A percentile compares a stretch with the other conserved stretches of the same genome.
phyloP scores from a whole-genome alignment of 2,329 filamentous ascomycete species.

The Fusarium denticulatum region DNA sequence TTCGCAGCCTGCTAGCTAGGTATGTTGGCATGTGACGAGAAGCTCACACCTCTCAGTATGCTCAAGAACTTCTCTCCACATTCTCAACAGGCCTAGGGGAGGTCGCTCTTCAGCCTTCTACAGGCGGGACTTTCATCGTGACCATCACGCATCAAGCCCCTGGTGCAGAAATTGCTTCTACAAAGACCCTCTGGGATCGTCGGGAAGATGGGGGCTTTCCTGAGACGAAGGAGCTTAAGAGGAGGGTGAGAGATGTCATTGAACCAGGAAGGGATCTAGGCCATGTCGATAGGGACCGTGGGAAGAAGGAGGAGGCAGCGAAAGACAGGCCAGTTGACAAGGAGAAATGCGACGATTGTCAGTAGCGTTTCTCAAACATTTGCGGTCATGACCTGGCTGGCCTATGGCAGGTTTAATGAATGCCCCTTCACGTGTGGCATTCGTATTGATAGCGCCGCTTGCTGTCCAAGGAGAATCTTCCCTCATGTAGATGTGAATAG shows the following conservation, averaged over 20 bases:
- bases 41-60: constrained; percentile 68
- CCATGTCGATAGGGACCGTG: constrained; percentile 74
- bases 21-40: not conserved
- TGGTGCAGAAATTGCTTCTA: constrained; percentile 38
- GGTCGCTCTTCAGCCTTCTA: constrained; percentile 84
- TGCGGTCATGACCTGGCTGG: not conserved
- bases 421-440: not conserved
- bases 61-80: constrained; percentile 93
- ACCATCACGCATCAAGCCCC: constrained; percentile 61
- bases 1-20: not conserved
- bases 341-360: constrained; percentile 44
- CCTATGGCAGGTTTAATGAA: not conserved
- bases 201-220: constrained; percentile 90
- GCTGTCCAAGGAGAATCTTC: not conserved
- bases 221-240: constrained; percentile 91
- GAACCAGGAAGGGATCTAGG: constrained; percentile 82
- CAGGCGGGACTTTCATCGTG: constrained; percentile 85
- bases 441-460: not conserved
- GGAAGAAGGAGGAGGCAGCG: constrained; percentile 9
- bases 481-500: not conserved
- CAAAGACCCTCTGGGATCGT: constrained; percentile 83
- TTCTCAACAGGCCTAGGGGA: constrained; percentile 87
- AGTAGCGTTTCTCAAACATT: constrained; percentile 6
- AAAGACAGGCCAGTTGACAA: not conserved
- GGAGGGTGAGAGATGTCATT: constrained; percentile 82